These are phyloP conservation scores for Allantophomopsis lycopodina DNA, from an alignment of 2,329 filamentous ascomycete species.

Conservation along the genomic window DNA sequence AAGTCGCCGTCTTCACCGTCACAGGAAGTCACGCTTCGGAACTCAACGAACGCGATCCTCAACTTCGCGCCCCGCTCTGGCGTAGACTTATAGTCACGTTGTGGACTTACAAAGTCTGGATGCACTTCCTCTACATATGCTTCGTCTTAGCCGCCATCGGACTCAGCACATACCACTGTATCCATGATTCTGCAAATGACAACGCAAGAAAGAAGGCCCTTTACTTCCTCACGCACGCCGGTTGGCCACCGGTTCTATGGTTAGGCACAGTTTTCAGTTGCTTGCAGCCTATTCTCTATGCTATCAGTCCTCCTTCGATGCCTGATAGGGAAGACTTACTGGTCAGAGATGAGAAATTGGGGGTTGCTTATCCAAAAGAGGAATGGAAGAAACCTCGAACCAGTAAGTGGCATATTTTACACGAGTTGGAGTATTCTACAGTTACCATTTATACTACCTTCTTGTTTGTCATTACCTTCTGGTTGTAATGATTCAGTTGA, in stretches of 20 bases:
- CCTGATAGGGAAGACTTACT: slow-evolving; percentile 43
- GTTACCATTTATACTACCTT: slow-evolving; percentile 34
- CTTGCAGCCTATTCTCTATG: slow-evolving; percentile 41
- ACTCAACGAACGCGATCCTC: slow-evolving; percentile 42
- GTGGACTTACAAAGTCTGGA: slow-evolving; percentile 38
- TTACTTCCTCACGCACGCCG: slow-evolving; percentile 42
- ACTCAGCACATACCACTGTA: slow-evolving; percentile 18
- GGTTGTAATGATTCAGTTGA: neutral
- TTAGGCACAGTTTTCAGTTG: slow-evolving; percentile 16
- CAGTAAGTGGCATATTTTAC: slow-evolving; percentile 37
- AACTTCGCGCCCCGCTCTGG: slow-evolving; percentile 34
- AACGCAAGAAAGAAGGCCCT: slow-evolving; percentile 23
- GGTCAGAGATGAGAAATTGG: slow-evolving; percentile 1
- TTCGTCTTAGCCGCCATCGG: slow-evolving; percentile 24
- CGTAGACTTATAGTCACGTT: slow-evolving; percentile 38
- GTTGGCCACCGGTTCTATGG: slow-evolving; percentile 48
- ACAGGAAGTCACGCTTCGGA: slow-evolving; percentile 41
- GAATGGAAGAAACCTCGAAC: slow-evolving; percentile 40
- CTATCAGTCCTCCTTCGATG: slow-evolving; percentile 42
- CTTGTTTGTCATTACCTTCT: slow-evolving; percentile 28
- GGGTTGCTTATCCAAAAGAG: slow-evolving; percentile 19
- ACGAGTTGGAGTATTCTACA: slow-evolving; percentile 38
- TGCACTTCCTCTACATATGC: slow-evolving; percentile 41
- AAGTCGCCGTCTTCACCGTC: slow-evolving; percentile 43
- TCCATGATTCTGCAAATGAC: neutral